A percentile compares a stretch with the other conserved stretches of the same genome.
phyloP scores from a whole-genome alignment of 257 asterid genomes.

The Nyctanthes arbortristis region DNA sequence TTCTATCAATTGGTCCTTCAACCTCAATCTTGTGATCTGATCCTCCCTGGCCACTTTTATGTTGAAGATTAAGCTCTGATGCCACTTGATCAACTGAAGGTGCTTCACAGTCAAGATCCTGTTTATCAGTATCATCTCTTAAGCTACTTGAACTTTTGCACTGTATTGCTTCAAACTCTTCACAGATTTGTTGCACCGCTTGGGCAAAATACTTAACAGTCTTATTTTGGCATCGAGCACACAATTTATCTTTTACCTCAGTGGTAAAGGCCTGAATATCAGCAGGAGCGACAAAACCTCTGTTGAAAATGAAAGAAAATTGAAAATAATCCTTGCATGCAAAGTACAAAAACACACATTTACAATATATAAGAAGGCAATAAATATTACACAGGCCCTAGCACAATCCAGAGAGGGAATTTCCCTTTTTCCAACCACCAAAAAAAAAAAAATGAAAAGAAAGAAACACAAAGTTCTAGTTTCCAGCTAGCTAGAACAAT shows the following conservation, averaged over 20 bases:
- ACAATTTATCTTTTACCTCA: constrained; percentile 65
- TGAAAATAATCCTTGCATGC: too few species aligned
- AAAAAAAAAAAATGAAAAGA: too few species aligned
- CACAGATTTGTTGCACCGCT: constrained; percentile 79
- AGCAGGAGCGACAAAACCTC: constrained; percentile 90
- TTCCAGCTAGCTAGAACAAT: constrained; percentile 16
- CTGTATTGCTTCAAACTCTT: constrained; percentile 68
- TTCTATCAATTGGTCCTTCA: constrained; percentile 35
- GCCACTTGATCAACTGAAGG: constrained; percentile 38
- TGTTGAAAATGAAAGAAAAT: constrained; percentile 39
- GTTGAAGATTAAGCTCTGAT: constrained; percentile 32
- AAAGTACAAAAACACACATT: constrained; percentile 4
- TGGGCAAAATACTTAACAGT: constrained; percentile 57
- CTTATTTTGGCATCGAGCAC: constrained; percentile 70
- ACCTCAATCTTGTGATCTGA: constrained; percentile 34
- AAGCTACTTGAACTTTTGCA: constrained; percentile 37
- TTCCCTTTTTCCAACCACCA: neutral
- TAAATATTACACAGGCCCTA: neutral
- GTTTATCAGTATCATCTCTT: constrained; percentile 43
- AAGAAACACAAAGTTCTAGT: constrained; percentile 8
- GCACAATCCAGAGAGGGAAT: constrained; percentile 21
- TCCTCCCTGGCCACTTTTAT: constrained; percentile 31
- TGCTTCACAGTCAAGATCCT: constrained; percentile 39
- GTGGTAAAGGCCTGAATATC: constrained; percentile 74
- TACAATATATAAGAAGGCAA: constrained; percentile 3